Evolutionary conservation across 768 basidiomycete genomes (phyloP), one percentile per base, ranked within the genome.

Genomic region (Hortiboletus campestris): DNA sequence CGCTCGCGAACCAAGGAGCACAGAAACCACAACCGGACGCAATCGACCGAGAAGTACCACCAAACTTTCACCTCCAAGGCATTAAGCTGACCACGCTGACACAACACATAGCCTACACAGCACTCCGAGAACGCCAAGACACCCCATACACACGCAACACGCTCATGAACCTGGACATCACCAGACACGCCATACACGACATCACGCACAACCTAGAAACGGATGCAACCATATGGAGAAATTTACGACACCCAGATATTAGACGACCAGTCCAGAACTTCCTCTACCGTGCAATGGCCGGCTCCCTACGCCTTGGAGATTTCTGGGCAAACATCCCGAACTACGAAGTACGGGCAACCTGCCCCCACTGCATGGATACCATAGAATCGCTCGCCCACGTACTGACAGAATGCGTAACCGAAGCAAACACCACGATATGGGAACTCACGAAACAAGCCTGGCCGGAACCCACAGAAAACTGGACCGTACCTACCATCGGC

Each of bases 1-100:
- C 4, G 6, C 62, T 66, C 0, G 69, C 69, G 4, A 57, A 51
- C 0, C 4, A 53, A 19, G 68, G 64, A 4, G 56, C 56, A 0
- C 0, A 3, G 0, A 63, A 65, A 57, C 13, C 42, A 1, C 5
- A 3, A 0, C 35, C 36, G 0, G 61, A 63, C 34, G 4, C 29
- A 2, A 41, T 68, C 0, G 46, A 63, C 50, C 12, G 52, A 1
- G 16, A 31, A 1, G 31, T 59, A 7, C 42, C 32, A 20, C 2
- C 44, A 0, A 35, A 53, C 0, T 62, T 65, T 9, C 1, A 40
- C 28, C 29, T 64, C 5, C 32, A 52, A 0, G 66, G 69, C 0
- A 61, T 58, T 0, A 61, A 63, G 35, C 35, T 36, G 6, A 13
- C 16, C 3, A 6, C 13, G 4, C 14, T 36, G 5, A 36, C 35